These are phyloP conservation scores for Wickerhamiella azyma DNA, from an alignment of 805 yeast species.

Conservation along the genomic window DNA sequence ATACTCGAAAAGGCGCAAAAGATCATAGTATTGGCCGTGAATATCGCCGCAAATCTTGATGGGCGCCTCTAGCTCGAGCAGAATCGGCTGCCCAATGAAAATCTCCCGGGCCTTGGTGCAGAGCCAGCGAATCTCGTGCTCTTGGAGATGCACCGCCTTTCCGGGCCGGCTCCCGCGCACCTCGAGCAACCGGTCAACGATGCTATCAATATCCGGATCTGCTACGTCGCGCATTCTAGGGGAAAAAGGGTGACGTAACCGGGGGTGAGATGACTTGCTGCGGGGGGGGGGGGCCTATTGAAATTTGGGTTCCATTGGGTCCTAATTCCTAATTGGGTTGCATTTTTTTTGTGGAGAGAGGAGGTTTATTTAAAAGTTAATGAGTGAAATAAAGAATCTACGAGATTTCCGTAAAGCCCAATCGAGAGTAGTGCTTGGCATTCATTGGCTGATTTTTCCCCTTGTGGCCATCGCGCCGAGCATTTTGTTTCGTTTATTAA, in stretches of 20 bases:
- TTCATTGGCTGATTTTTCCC: too few relatives aligned
- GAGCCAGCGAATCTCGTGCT: constrained; percentile 84
- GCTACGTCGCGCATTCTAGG: constrained; percentile 29
- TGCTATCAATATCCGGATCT: constrained; percentile 93
- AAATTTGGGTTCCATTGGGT: too few relatives aligned
- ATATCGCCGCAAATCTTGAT: constrained; percentile 92
- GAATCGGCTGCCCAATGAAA: constrained; percentile 92
- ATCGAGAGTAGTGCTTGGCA: too few relatives aligned
- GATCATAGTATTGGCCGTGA: constrained; percentile 96
- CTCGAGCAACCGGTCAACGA: constrained; percentile 89
- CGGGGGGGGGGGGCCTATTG: neutral
- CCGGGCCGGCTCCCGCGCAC: constrained; percentile 99
- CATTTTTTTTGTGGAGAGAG: too few relatives aligned
- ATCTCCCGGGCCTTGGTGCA: constrained; percentile 98
- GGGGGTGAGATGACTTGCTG: neutral
- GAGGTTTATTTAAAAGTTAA: too few relatives aligned
- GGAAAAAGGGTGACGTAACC: constrained; percentile 8
- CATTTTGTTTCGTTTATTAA: too few relatives aligned
- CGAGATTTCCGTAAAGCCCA: too few relatives aligned
- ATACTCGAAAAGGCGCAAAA: constrained; percentile 87
- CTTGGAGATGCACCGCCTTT: constrained; percentile 85
- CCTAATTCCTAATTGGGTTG: too few relatives aligned
- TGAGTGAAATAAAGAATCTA: too few relatives aligned
- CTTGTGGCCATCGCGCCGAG: too few relatives aligned
- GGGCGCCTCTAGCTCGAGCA: constrained; percentile 93